Evolutionary conservation across 2,329 filamentous ascomycete genomes (phyloP), one percentile per base, ranked within the genome.

Genomic region (Ophiocordyceps polyrhachis-furcata): DNA sequence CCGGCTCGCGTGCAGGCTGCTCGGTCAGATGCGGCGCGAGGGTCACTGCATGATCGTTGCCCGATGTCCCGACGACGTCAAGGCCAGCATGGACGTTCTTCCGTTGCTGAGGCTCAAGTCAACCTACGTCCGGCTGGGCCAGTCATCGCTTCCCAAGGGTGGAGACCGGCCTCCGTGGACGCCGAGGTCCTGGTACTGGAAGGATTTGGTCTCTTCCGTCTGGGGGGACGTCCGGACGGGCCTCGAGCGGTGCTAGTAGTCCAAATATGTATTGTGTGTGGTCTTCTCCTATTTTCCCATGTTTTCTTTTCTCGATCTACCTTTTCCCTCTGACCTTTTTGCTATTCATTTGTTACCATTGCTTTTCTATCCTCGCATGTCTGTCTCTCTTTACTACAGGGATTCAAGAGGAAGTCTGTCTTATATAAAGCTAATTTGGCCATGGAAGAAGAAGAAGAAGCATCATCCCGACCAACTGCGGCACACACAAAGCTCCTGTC

Each of bases 1-100:
- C 0, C 60, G 62, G 23, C 61, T 76, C 1, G 59, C 72, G 5
- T 61, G 66, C 1, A 64, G 74, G 0, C 55, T 80, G 5, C 51
- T 76, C 45, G 67, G 67, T 5, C 52, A 64, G 44, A 73, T 79
- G 67, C 51, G 60, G 13, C 55, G 62, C 6, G 60, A 67, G 11
- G 61, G 62, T 0, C 59, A 64, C 4, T 58, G 56, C 0, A 59
- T 56, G 13, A 68, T 67, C 0, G 62, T 65, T 1, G 74, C 76
- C 0, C 53, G 62, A 2, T 54, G n/a, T 6, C n/a, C 35, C 6
- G 35, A 65, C 4, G 55, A 63, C 4, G 44, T 38, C 0, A 53
- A 56, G 4, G 53, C 61, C 38, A 55, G 50, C 13, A 62, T 70
- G 55, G 52, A 6, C n/a, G 11, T 4, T 17, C 7, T 20, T 7